Base-by-base conservation (phyloP, 345 rosid genomes). In the Dipteronia dyeriana region DNA sequence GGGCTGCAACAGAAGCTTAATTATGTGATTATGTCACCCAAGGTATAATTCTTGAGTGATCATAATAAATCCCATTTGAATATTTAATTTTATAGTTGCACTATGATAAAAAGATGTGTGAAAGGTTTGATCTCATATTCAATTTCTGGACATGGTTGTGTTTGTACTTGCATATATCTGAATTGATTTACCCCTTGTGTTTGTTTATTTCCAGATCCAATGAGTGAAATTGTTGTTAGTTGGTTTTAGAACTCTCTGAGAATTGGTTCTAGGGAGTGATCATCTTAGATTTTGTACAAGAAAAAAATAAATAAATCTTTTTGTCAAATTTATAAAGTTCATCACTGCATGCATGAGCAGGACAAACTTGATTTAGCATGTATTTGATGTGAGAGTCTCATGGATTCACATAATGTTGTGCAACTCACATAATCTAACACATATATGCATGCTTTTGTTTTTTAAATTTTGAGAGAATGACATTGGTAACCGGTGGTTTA, bases 1-100 rank as follows among this genome's bases (percentile, higher is more conserved):
- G 23, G 74, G 71, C 34, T 83, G 70, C 83, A 77, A 60, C 73
- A 76, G 31, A 82, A 71, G 51, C 54, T 82, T 29, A 70, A 75
- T 39, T 56, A 70, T 23, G 17, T 63, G 49, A 62, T 79, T 66
- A 29, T 16, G 38, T 54, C 60, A 22, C 38, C 2, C 60, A 3
- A 43, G 47, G 17, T 34, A 71, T 20, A 6, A 31, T 29, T 31
- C 29, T 41, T 57, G 63, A 70, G 1, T 16, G 62, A 70, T 77
- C n/a, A 38, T 23, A 49, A 6, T 19, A 25, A 10, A 17, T 25
- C 73, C 73, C 14, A 29, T n/a, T 51, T 3, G 14, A 25, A 41
- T 45, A 7, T 49, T 20, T 49, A 14, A 23, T 8, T 29, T 4
- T 3, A 12, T 63, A 7, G 63, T 43, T 61, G 57, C 16, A 47